A percentile compares a stretch with the other conserved stretches of the same genome.
These are phyloP conservation scores for Triticum urartu DNA, from an alignment of 176 grass and related monocot species.

Conservation along the genomic window DNA sequence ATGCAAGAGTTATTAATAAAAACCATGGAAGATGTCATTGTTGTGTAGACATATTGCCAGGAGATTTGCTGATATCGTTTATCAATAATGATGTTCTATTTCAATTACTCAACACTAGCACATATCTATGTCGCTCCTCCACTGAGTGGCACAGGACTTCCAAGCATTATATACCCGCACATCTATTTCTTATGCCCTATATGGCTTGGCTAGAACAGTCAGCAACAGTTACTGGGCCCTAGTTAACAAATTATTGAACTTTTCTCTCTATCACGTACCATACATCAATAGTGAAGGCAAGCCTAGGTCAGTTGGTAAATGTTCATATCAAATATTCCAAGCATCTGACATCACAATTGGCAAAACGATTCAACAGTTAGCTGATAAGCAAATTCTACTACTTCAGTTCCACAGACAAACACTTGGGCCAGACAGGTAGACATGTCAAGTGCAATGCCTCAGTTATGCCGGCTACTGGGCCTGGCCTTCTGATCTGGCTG, in stretches of 20 bases:
- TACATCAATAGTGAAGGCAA: neutral
- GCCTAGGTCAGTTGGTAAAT: neutral
- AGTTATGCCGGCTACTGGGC: neutral
- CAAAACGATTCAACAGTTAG: neutral
- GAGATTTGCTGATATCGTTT: constrained; percentile 3
- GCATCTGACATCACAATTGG: neutral
- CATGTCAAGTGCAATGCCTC: neutral
- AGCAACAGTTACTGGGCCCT: neutral
- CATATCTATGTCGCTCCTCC: neutral
- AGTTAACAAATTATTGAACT: neutral
- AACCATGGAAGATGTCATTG: constrained; percentile 7
- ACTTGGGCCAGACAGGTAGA: neutral
- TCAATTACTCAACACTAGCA: neutral
- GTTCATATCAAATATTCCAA: constrained; percentile 8
- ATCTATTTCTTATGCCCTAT: neutral
- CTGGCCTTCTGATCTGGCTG: too few species aligned
- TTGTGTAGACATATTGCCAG: neutral
- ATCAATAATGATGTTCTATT: neutral
- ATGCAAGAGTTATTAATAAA: neutral
- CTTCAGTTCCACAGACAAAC: neutral
- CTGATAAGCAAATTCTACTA: neutral
- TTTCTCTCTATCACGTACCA: neutral
- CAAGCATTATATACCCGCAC: neutral
- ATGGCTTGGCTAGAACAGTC: neutral
- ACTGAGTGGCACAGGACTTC: neutral